Conservation (phyloP, 1,284 basidiomycete genomes). For the Fomitopsis palustris region DNA sequence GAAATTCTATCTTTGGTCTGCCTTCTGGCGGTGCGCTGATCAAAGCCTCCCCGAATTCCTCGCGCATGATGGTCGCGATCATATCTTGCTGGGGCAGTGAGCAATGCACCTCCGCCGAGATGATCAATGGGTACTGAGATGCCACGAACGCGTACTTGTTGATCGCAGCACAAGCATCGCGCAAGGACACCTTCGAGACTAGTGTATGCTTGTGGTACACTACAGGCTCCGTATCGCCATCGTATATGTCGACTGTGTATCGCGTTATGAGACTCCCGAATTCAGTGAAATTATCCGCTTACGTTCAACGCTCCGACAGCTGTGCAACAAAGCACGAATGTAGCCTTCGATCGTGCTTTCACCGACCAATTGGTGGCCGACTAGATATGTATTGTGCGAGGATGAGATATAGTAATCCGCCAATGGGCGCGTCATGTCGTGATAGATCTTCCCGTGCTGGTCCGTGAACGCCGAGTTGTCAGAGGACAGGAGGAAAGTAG, state of each 20-base stretch:
- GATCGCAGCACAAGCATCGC: conserved; percentile 86
- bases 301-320: conserved; percentile 93
- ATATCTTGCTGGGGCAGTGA: conserved; percentile 79
- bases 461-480: conserved; percentile 60
- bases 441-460: conserved; percentile 38
- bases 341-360: conserved; percentile 96
- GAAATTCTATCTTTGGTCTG: conserved; percentile 41
- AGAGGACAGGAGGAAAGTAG: conserved; percentile 69
- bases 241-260: conserved; percentile 84
- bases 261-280: background rate
- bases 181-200: conserved; percentile 82
- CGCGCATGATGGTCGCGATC: conserved; percentile 76
- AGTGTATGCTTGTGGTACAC: conserved; percentile 93
- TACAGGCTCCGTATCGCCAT: conserved; percentile 81
- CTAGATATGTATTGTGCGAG: conserved; percentile 97
- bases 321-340: conserved; percentile 86
- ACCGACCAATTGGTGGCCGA: conserved; percentile 92
- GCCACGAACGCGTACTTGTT: conserved; percentile 91
- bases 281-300: conserved; percentile 31
- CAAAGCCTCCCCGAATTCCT: conserved; percentile 77
- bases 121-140: conserved; percentile 92
- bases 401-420: conserved; percentile 91
- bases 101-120: conserved; percentile 95
- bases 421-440: conserved; percentile 81
- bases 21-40: conserved; percentile 58